These are phyloP conservation scores for Ganoderma resinaceum DNA, from an alignment of 1,284 basidiomycete species.

Conservation along the genomic window DNA sequence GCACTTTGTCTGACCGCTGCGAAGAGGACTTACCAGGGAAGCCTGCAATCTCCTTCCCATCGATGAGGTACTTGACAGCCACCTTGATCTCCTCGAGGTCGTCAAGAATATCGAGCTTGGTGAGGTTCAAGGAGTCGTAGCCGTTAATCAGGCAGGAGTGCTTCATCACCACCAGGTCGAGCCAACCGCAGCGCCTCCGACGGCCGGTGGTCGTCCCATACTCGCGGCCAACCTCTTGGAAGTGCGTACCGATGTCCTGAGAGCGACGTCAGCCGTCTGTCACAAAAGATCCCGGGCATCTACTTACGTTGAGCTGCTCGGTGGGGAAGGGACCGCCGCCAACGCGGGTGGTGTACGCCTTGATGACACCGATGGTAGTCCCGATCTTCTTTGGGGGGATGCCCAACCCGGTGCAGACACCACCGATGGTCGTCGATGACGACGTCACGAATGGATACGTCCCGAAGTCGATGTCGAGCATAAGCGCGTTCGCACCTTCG, in stretches of 20 bases:
- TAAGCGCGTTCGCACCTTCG: constrained; percentile 97
- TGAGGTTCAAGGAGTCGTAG: constrained; percentile 93
- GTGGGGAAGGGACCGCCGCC: constrained; percentile 98
- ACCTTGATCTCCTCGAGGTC: constrained; percentile 90
- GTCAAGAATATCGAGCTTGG: constrained; percentile 96
- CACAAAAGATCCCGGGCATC: neutral
- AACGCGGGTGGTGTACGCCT: constrained; percentile 98
- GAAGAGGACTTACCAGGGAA: constrained; percentile 79
- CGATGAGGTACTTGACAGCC: constrained; percentile 80
- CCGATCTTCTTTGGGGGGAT: constrained; percentile 92
- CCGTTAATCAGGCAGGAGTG: constrained; percentile 97
- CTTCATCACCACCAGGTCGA: constrained; percentile 94
- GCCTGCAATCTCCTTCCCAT: constrained; percentile 81
- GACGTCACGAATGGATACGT: constrained; percentile 98
- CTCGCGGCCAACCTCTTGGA: constrained; percentile 95
- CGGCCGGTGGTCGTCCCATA: constrained; percentile 94
- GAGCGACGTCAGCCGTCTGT: neutral
- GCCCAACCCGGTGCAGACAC: constrained; percentile 95
- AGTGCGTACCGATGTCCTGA: constrained; percentile 82
- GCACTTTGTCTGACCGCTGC: neutral
- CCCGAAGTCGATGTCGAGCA: constrained; percentile 98
- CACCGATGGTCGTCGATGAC: constrained; percentile 92
- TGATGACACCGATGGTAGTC: constrained; percentile 90
- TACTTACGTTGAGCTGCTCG: constrained; percentile 86
- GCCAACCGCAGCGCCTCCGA: constrained; percentile 94